Base-by-base conservation (phyloP, 2,329 filamentous ascomycete genomes). In the Orbilia javanica region DNA sequence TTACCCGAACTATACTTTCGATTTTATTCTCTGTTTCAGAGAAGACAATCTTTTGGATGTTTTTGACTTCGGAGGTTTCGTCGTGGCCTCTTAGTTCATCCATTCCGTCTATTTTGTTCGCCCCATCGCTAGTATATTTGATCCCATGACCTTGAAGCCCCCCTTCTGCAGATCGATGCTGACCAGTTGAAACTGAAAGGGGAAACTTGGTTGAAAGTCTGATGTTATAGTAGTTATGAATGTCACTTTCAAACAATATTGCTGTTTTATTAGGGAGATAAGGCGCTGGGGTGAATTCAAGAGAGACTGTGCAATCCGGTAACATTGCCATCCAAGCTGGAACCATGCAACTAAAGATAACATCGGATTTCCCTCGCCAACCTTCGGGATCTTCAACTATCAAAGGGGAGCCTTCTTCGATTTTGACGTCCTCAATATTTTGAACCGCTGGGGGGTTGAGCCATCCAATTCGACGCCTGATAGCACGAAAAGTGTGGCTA, bases 341-440 rank as follows among this genome's bases (percentile, higher is more conserved):
- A 29, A 79, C 74, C 67, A 78, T 70, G 31, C 80, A 80, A 34
- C 73, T 78, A 15, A 80, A 22, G n/a, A 81, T 29, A 31, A 81
- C 64, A 25, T 73, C 52, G 11, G 70, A 72, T 11, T 46, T 63
- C 25, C 80, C 80, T 7, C 60, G 10, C 80, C 80, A 81, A 22
- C 79, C 78, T 4, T 44, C 22, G 10, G 42, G 42, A 52, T 80
- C 78, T 52, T 81, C 78, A 13, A 70, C 25, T 13, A 81, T 53
- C 15, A 52, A 48, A n/a, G 72, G 60, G 10, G 18, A 46, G 4
- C 55, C 71, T n/a, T 67, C 39, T 52, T 74, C 68, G n/a, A 63
- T 67, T n/a, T 71, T 57, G 10, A 75, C 64, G 3, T 5, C 42
- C 10, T 5, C 6, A 0, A 8, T 3, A 6, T n/a, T 3, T 4